Evolutionary conservation across 129 eudicot species (phyloP), one percentile per base, ranked within the genome.

Genomic region (Saposhnikovia divaricata): DNA sequence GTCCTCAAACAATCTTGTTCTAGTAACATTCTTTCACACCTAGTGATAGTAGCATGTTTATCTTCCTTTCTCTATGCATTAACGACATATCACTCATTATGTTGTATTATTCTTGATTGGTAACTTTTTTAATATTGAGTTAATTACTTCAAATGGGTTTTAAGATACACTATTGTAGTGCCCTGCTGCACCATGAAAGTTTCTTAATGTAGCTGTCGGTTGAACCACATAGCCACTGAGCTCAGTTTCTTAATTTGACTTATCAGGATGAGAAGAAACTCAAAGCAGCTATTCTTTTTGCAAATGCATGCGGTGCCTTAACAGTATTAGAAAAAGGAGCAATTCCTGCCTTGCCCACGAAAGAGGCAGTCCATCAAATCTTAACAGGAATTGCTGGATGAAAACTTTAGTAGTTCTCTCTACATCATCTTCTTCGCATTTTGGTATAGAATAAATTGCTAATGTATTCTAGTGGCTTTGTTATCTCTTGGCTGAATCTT

Each of bases 281-380:
- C 65, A 83, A 91, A 80, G 92, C 91, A 80, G 98, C 97, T 69
- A 90, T 93, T 76, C 80, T 75, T 19, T 93, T 91, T 79, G 98
- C 97, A 42, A 93, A 93, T 81, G 98, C 90, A 34, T 93, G 98
- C 77, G 97, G 97, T 47, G 98, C 96, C 79, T 73, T 91, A 69
- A 87, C 93, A 1, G 98, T 93, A 16, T 91, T 97, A 1, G 82
- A 87, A 78, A 88, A 83, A 81, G 97, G 98, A 45, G 98, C 96
- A 19, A 93, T 93, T 76, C 98, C 98, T 48, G 93, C 97, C 10
- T 76, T 93, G 81, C 98, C 98, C 75, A 91, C 97, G 38, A 85
- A 65, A 83, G 93, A 89, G 16, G 96, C 88, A 47, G 88, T 93
- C 80, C 85, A 81, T 27, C 72, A 85, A 83, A 74, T 86, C 72